These are phyloP conservation scores for Cercospora berteroae DNA, from an alignment of 2,329 filamentous ascomycete species.

Conservation along the genomic window DNA sequence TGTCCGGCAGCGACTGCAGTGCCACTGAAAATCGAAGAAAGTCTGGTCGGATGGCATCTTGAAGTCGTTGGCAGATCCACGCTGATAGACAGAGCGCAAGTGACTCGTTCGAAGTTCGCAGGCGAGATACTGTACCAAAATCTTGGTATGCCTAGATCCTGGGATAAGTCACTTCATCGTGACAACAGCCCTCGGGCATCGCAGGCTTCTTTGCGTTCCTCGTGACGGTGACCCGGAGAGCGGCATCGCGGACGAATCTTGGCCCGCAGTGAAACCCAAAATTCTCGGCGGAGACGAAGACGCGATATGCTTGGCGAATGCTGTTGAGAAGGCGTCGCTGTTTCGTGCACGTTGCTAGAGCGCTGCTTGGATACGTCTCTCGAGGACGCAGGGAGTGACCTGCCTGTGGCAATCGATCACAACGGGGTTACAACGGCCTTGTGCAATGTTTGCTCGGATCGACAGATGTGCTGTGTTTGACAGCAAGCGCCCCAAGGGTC, in stretches of 20 bases:
- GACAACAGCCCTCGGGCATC: not conserved
- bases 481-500: not conserved
- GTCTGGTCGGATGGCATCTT: not conserved
- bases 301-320: not conserved
- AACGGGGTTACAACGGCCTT: not conserved
- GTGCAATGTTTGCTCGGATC: not conserved
- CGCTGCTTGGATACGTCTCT: not conserved
- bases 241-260: not conserved
- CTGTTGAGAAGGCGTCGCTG: not conserved
- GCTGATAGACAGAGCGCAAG: not conserved
- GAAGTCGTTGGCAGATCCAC: not conserved
- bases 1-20: not conserved
- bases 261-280: not conserved
- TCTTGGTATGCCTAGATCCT: not conserved
- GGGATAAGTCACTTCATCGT: not conserved
- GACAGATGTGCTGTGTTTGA: not conserved
- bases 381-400: not conserved
- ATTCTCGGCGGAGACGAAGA: not conserved
- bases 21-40: not conserved
- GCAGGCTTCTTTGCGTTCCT: not conserved
- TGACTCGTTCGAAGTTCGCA: not conserved
- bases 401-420: not conserved
- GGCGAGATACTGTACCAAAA: not conserved
- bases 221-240: not conserved
- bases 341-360: not conserved